Evolutionary conservation across 192 early-diverging fungal genomes (phyloP).

Genomic region (Backusella circina): DNA sequence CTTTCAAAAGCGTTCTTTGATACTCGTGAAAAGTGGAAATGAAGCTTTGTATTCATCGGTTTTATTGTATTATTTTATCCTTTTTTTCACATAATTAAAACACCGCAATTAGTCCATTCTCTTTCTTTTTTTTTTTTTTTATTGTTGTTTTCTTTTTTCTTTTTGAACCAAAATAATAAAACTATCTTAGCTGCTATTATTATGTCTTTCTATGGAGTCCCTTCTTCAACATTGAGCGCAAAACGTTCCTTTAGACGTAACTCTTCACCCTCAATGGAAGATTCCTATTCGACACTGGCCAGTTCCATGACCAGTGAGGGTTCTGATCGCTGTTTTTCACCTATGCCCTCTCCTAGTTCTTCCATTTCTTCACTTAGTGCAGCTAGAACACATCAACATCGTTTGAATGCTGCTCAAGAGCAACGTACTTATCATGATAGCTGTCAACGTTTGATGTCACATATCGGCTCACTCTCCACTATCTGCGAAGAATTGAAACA

Average conservation of each 20-base stretch:
- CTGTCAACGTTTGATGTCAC: slow-evolving; percentile 62
- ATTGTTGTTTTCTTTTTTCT: background rate
- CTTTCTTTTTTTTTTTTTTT: background rate
- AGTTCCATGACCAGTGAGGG: background rate
- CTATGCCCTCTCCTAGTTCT: slow-evolving; percentile 9
- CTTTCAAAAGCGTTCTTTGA: background rate
- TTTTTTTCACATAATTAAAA: background rate
- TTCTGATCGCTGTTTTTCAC: background rate
- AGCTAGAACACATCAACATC: slow-evolving; percentile 24
- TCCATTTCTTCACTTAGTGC: slow-evolving; percentile 4
- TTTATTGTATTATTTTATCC: background rate
- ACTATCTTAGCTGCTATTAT: background rate
- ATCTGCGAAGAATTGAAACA: slow-evolving; percentile 70
- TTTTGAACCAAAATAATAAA: background rate
- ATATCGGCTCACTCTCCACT: slow-evolving; percentile 60
- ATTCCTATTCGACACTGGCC: background rate
- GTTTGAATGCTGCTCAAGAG: slow-evolving; percentile 43
- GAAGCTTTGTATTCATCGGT: background rate
- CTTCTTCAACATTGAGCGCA: background rate
- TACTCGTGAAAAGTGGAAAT: background rate
- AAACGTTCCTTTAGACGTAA: slow-evolving; percentile 11
- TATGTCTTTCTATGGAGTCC: background rate
- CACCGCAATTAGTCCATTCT: background rate
- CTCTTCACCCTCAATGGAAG: slow-evolving; percentile 16
- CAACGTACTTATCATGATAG: slow-evolving; percentile 75